Evolutionary conservation across 2,329 filamentous ascomycete genomes (phyloP).

Genomic region (Paecilomyces fulvus): DNA sequence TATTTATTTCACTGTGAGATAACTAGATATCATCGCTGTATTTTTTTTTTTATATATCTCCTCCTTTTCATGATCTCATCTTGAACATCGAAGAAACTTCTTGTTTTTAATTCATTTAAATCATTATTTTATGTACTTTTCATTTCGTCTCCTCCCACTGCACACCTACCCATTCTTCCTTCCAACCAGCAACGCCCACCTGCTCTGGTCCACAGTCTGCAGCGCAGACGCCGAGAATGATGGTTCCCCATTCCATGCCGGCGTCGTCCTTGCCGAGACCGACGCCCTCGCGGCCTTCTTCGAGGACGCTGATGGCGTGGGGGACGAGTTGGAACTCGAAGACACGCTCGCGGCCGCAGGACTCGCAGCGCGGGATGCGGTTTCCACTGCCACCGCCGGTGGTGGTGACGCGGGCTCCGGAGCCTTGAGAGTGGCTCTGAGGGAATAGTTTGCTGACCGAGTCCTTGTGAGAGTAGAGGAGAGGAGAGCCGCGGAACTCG

Average conservation of each 20-base stretch:
- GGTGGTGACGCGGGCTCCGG: constrained; percentile 1
- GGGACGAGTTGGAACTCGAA: constrained; percentile 93
- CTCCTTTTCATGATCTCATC: neutral
- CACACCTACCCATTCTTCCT: constrained; percentile 96
- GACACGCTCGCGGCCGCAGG: constrained; percentile 64
- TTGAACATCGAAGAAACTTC: neutral
- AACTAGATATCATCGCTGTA: neutral
- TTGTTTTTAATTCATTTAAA: neutral
- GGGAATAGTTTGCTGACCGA: constrained; percentile 58
- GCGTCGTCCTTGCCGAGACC: constrained; percentile 53
- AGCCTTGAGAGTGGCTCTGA: constrained; percentile 11
- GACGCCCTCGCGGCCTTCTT: constrained; percentile 56
- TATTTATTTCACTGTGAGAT: neutral
- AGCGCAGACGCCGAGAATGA: constrained; percentile 77
- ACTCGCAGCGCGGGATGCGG: constrained; percentile 64
- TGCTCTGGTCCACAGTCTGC: constrained; percentile 63
- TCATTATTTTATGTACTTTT: neutral
- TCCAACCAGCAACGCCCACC: constrained; percentile 61
- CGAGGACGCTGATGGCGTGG: constrained; percentile 80
- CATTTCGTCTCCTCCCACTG: constrained; percentile 75
- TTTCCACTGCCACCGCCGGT: constrained; percentile 9
- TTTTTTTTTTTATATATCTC: no score
- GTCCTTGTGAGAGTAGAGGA: constrained; percentile 76
- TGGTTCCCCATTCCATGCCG: constrained; percentile 97
- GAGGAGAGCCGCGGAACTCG: constrained; percentile 61